These are phyloP conservation scores for Leccinum sublutescens DNA, from an alignment of 768 basidiomycete species.

Conservation along the genomic window DNA sequence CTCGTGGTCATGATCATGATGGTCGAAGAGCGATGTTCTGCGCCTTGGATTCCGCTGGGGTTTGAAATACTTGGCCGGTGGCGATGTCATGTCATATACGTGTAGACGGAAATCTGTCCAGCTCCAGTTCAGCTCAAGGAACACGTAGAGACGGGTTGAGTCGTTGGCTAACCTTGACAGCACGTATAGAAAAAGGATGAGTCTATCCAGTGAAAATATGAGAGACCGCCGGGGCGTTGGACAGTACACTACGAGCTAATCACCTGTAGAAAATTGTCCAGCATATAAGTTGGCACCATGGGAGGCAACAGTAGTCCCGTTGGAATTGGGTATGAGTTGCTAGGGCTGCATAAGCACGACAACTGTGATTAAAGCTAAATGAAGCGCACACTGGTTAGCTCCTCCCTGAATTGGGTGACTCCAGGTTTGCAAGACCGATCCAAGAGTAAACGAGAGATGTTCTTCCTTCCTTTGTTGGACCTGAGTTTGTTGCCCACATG, in stretches of 20 bases:
- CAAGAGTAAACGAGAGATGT: constrained; percentile 49
- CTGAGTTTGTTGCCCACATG: constrained; percentile 51
- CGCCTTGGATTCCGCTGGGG: constrained; percentile 14
- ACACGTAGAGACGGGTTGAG: not conserved
- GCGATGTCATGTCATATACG: constrained; percentile 75
- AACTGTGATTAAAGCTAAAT: not conserved
- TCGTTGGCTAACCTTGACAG: constrained; percentile 58
- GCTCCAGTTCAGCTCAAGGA: not conserved
- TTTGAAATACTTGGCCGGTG: constrained; percentile 31
- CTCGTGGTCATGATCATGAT: constrained; percentile 41
- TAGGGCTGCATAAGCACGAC: constrained; percentile 29
- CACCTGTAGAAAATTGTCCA: constrained; percentile 80
- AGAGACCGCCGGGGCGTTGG: not conserved
- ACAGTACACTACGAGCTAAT: not conserved
- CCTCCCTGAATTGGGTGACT: constrained; percentile 45
- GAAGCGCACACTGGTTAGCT: constrained; percentile 50
- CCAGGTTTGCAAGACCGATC: constrained; percentile 39
- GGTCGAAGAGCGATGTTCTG: constrained; percentile 20
- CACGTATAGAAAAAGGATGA: constrained; percentile 95
- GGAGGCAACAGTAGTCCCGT: constrained; percentile 75
- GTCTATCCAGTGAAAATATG: constrained; percentile 42
- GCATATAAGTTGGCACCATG: constrained; percentile 77
- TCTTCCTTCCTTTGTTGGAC: constrained; percentile 41
- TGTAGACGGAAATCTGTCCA: constrained; percentile 81
- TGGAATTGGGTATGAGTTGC: constrained; percentile 75